These are phyloP conservation scores for Gynostemma pentaphyllum DNA, from an alignment of 306 rosid genomes.

Conservation along the genomic window DNA sequence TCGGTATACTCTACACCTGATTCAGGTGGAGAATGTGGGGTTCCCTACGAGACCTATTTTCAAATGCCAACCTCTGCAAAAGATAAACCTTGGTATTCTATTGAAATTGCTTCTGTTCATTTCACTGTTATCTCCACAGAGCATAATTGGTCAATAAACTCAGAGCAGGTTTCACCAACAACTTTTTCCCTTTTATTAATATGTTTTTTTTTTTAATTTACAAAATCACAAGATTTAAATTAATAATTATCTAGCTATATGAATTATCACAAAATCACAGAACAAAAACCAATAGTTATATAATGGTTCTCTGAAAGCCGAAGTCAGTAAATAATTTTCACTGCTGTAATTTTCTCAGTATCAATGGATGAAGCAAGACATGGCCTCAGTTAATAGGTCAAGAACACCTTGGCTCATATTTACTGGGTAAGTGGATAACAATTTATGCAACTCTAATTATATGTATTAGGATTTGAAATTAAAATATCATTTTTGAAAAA, in stretches of 20 bases:
- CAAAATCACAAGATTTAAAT: too few relatives aligned
- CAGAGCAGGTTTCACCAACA: constrained; percentile 47
- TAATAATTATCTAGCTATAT: too few relatives aligned
- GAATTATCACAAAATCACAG: too few relatives aligned
- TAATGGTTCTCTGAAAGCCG: too few relatives aligned
- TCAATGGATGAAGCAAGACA: constrained; percentile 64
- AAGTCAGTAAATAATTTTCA: too few relatives aligned
- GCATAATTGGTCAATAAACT: constrained; percentile 44
- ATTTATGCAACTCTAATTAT: too few relatives aligned
- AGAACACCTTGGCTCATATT: constrained; percentile 81
- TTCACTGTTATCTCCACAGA: constrained; percentile 78
- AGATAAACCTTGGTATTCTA: constrained; percentile 92
- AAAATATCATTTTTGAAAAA: too few relatives aligned
- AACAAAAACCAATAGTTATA: too few relatives aligned
- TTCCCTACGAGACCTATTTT: constrained; percentile 76
- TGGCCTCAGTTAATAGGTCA: constrained; percentile 65
- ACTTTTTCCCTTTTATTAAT: neutral
- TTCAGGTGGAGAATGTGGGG: constrained; percentile 95
- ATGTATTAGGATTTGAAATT: too few relatives aligned
- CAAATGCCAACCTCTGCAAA: constrained; percentile 63
- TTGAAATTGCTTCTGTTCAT: constrained; percentile 71
- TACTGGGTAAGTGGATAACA: constrained; percentile 61
- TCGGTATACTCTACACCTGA: constrained; percentile 51
- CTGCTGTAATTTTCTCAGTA: constrained; percentile 49
- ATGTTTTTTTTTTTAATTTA: too few relatives aligned